Percentiles rank a stretch among this genome's conserved stretches.
Evolutionary conservation across 169 alveolate genomes (phyloP).

Genomic region (Plasmodium falciparum): DNA sequence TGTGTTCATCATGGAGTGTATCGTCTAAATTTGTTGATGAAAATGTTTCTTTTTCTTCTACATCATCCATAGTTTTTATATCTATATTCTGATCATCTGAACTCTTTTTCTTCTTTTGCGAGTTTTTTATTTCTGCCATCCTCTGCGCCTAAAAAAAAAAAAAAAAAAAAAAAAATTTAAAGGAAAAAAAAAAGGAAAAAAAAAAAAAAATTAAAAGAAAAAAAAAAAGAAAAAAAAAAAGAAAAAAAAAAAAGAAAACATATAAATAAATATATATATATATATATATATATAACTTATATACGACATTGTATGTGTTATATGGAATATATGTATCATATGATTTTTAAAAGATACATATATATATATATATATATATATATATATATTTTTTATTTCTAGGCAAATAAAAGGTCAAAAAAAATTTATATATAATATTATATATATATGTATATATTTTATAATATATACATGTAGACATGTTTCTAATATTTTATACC

Average conservation of each 20-base stretch:
- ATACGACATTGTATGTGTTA: neutral
- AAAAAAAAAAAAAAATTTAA: neutral
- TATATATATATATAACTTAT: neutral
- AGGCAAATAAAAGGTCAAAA: neutral
- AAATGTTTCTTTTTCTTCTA: neutral
- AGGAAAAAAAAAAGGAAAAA: neutral
- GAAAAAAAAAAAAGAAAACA: neutral
- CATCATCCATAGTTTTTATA: neutral
- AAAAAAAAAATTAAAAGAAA: neutral
- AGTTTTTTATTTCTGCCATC: constrained; percentile 42
- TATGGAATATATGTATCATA: too few relatives aligned
- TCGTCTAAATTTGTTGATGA: constrained; percentile 3
- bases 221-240: neutral
- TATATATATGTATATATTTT: neutral
- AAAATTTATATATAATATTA: neutral
- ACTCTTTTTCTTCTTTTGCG: constrained; percentile 16
- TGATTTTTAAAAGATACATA: neutral
- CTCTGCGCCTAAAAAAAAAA: constrained; percentile 37
- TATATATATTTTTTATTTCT: neutral
- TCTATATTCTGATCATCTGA: neutral
- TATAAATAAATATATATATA: neutral
- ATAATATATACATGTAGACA: neutral
- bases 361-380: too few relatives aligned
- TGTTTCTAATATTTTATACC: constrained; percentile 4
- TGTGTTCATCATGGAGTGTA: constrained; percentile 22